Base-by-base conservation (phyloP, 2,329 filamentous ascomycete species). In the Sclerotinia minor region DNA sequence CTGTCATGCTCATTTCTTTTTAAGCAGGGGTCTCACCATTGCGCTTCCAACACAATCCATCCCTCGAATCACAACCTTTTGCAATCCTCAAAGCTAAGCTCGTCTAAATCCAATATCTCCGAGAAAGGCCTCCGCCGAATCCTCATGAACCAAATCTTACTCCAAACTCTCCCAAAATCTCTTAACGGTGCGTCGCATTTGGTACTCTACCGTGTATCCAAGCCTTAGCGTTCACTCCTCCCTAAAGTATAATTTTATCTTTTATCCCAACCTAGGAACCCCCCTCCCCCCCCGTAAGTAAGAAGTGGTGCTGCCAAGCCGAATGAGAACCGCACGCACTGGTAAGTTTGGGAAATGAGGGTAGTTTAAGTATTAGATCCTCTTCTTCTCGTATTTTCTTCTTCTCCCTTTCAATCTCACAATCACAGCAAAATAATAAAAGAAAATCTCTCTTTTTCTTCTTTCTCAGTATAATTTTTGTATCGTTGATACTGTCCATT, bases 401-500 rank as follows among this genome's bases (percentile, higher is more conserved):
- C n/a, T 38, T 9, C 8, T 35, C n/a, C 19, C 58, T 21, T 24
- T 57, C 32, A n/a, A n/a, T 24, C 6, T 49, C 29, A 19, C 44
- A 24, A 24, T 21, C 32, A 24, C 45, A 26, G 11, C n/a, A 63
- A 41, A 50, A 63, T 50, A 63, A 63, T 63, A 50, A 38, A 63
- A 63, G 59, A 38, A 49, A 50, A 38, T 19, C 15, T 24, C 15
- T 26, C 29, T 35, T 50, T 24, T 61, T 19, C 19, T 13, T 35
- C 15, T 13, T 8, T 26, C 29, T 19, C 45, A 19, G 26, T 38
- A 24, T 50, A 38, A 50, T 49, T 4, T 70, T 73, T 71, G 72
- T 73, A 73, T 73, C 72, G 68, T 68, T 67, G 73, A 75, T 74
- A 73, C 73, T 67, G 69, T 70, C 71, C 74, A 70, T 68, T 75